Base-by-base conservation (phyloP, 495 filamentous ascomycete species). In the Pyrenula massariospora region DNA sequence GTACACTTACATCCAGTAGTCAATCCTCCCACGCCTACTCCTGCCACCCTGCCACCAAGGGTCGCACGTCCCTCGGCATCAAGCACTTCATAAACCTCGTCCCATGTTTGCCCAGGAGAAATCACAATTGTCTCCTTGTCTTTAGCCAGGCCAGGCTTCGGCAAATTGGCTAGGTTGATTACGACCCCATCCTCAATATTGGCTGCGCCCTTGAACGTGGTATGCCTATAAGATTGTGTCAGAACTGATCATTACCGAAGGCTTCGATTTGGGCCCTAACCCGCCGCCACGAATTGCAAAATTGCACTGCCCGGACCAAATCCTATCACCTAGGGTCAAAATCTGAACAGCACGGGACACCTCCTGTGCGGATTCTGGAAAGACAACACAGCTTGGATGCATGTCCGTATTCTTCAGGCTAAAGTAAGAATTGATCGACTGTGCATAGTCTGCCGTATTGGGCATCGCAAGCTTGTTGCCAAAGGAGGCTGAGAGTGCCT, bases 21-120 rank as follows among this genome's bases (percentile, higher is more conserved):
- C 20, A 82, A 61, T 19, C 81, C 81, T n/a, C 72, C 71, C 0
- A 81, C 78, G 54, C 81, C 81, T 50, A 82, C 73, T 8, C 68
- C 66, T 0, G 69, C 61, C 49, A 68, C 71, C 3, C 81, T 70
- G 19, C 79, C 78, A 12, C 80, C 82, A 0, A 80, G 67, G 15
- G 72, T 69, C 8, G 74, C 59, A 8, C 73, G 53, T 12, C 72
- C 70, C 22, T 73, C 49, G 8, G 67, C 56, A 31, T 72, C 72
- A 1, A 85, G 67, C 20, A 58, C 56, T 1, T 56, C 59, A 56
- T 79, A 83, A 1, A 83, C 73, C 53, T 79, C 57, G 24, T 69
- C 68, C 72, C 77, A 78, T n/a, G 67, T 61, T 55, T 71, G 69
- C 3, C 79, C 79, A 15, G 77, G 65, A 3, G 76, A 78, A 48